phyloP scores from a whole-genome alignment of 1,139 yeast genomes.

The Saccharomyces hybrid region DNA sequence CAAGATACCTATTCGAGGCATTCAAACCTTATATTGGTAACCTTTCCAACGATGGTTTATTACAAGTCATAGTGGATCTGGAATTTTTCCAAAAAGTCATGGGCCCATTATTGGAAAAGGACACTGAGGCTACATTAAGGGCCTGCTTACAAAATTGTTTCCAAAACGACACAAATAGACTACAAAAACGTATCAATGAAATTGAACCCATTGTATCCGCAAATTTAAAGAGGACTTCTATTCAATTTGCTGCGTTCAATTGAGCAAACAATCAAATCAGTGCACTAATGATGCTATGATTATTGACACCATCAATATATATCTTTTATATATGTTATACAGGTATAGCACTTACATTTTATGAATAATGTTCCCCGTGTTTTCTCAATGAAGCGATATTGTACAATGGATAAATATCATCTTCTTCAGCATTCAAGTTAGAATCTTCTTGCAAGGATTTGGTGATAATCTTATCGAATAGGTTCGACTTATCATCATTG shows the following conservation, averaged over 20 bases:
- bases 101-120: conserved; percentile 26
- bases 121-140: conserved; percentile 26
- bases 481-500: conserved; percentile 14
- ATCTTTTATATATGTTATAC: not conserved
- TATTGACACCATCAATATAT: not conserved
- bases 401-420: conserved; percentile 58
- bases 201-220: conserved; percentile 29
- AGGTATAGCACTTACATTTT: conserved; percentile 4
- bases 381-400: conserved; percentile 60
- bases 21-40: conserved; percentile 36
- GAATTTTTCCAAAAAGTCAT: conserved; percentile 34
- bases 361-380: conserved; percentile 63
- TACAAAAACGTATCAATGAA: conserved; percentile 28
- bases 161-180: conserved; percentile 26
- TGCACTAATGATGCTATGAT: not conserved
- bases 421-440: conserved; percentile 29
- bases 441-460: conserved; percentile 20
- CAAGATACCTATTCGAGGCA: conserved; percentile 38
- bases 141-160: conserved; percentile 32
- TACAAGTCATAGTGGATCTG: conserved; percentile 35
- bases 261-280: conserved; percentile 2
- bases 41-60: conserved; percentile 32
- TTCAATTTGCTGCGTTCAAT: conserved; percentile 31
- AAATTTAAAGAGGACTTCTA: conserved; percentile 26
- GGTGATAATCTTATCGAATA: conserved; percentile 16